These are phyloP conservation scores for Aegilops tauschii DNA, from an alignment of 176 grass and related monocot genomes.

Conservation along the genomic window DNA sequence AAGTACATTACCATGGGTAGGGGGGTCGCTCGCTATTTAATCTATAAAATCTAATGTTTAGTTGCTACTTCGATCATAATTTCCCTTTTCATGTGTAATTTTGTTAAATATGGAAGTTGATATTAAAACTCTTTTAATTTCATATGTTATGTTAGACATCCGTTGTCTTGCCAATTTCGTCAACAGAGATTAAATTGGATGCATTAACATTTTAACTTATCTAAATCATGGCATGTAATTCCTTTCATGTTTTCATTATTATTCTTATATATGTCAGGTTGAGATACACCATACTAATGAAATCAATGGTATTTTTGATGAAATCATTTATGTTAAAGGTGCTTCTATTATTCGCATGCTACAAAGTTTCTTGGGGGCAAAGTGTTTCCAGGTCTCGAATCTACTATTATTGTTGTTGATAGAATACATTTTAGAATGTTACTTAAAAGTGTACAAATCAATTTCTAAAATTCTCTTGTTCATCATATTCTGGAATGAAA, in stretches of 20 bases:
- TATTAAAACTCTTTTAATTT: not conserved
- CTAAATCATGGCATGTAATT: not conserved
- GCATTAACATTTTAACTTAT: not conserved
- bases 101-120: not conserved
- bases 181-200: no score
- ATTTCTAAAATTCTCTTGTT: no score
- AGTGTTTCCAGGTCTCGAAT: slow-evolving; percentile 63
- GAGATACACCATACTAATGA: not conserved
- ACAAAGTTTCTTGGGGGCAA: slow-evolving; percentile 69
- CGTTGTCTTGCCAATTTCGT: no score
- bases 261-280: not conserved
- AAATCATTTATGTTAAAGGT: slow-evolving; percentile 69
- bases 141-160: not conserved
- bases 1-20: no score
- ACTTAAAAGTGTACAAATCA: not conserved
- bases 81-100: not conserved
- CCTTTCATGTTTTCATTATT: not conserved
- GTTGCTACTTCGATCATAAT: not conserved
- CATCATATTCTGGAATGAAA: no score
- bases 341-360: slow-evolving; percentile 71
- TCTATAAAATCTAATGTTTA: not conserved
- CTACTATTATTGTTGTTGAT: not conserved
- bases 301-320: slow-evolving; percentile 54
- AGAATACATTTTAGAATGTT: not conserved
- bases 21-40: not conserved